Base-by-base conservation (phyloP, 2,329 filamentous ascomycete genomes). In the Sclerotinia nivalis region DNA sequence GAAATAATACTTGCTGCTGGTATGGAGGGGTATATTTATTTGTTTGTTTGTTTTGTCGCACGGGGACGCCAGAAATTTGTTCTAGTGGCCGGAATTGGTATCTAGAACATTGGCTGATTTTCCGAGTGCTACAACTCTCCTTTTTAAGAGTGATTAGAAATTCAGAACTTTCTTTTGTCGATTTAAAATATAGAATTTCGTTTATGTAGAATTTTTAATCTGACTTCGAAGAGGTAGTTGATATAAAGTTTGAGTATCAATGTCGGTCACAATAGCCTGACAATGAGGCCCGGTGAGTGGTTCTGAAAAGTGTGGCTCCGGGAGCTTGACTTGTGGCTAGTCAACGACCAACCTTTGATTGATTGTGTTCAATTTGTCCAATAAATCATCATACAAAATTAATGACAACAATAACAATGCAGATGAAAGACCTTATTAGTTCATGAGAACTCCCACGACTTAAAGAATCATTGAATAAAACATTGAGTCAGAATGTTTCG, bases 401-500 rank as follows among this genome's bases (percentile, higher is more conserved):
- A 31, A n/a, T 15, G 20, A 31, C 40, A 8, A 49, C 31, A 50
- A 67, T 37, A 15, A 10, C 45, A 68, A 52, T 52, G 45, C 28
- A 12, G 20, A 31, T 61, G 43, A 50, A 37, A 25, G 52, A 22
- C 45, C 37, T 50, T 37, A 52, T 40, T 18, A 25, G 15, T 64
- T 40, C 31, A 40, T 37, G 15, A 64, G 47, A 22, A 0, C 12
- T 43, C 45, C 20, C 8, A 13, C 59, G 50, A 47, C 25, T 66
- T 52, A 58, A 37, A 37, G 65, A 49, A 45, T 45, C 25, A 45
- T 25, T 34, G 52, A 58, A 49, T 50, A 28, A 49, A 43, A 45
- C 25, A 12, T 47, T 13, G 28, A 60, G 9, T 52, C 45, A 40
- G 12, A 40, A 68, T 68, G 66, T 68, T 68, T 61, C 55, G 66